Evolutionary conservation across 2,329 filamentous ascomycete species (phyloP).

Genomic region (Fusarium continuum): DNA sequence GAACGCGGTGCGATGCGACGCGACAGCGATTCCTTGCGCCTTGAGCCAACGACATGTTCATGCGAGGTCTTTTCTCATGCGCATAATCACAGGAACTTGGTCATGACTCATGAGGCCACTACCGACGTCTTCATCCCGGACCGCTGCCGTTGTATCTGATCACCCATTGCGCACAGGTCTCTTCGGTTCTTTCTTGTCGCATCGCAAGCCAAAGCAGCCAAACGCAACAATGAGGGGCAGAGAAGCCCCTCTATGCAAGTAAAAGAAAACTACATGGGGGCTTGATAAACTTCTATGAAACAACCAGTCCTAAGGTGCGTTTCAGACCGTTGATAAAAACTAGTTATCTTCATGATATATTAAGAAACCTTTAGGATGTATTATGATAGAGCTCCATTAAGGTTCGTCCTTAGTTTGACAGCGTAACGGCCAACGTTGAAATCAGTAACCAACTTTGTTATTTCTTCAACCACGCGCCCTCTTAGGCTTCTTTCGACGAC

Average conservation of each 20-base stretch:
- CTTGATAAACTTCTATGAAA: not conserved
- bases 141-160: not conserved
- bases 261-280: not conserved
- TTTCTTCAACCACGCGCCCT: conserved; percentile 16
- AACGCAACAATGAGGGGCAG: conserved; percentile 28
- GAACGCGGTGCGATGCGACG: not conserved
- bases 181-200: conserved; percentile 24
- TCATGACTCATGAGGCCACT: not conserved
- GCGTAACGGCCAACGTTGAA: not conserved
- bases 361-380: not conserved
- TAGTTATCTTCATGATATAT: too few species aligned
- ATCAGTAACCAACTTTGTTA: conserved; percentile 6
- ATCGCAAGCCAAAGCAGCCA: not conserved
- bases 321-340: not conserved
- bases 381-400: not conserved
- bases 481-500: conserved; percentile 33
- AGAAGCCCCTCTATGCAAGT: conserved; percentile 11
- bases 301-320: not conserved
- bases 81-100: not conserved
- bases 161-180: not conserved
- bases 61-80: not conserved
- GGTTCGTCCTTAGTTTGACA: not conserved
- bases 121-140: not conserved
- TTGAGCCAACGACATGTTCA: not conserved
- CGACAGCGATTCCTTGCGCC: not conserved